Base-by-base conservation (phyloP, 1,284 basidiomycete genomes). In the Ceratobasidium sp. region DNA sequence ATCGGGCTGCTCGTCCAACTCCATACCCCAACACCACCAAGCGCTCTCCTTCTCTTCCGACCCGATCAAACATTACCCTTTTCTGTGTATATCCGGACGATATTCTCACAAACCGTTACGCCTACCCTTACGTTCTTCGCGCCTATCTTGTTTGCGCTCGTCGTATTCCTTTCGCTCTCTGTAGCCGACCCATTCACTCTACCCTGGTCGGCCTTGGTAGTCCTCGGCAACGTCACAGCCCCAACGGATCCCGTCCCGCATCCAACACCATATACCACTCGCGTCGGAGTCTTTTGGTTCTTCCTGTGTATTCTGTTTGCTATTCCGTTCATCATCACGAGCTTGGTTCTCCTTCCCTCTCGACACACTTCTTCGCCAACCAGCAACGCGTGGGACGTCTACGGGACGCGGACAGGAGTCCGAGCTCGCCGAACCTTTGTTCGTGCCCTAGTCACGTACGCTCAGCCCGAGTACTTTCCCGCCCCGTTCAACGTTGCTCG, bases 191-290 rank as follows among this genome's bases (percentile, higher is more conserved):
- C 60, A 15, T 52, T 64, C 43, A 32, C 49, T 20, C 25, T 31
- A 13, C 60, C 60, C 15, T 64, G 60, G 60, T 27, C 17, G 22
- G 49, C n/a, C 43, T 12, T 49, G 29, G 31, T 31, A 29, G 31
- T 12, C 29, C 17, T 12, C 42, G 15, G 12, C 10, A n/a, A 52
- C 38, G n/a, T 50, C 17, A 42, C 35, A 15, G 60, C 32, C 3
- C 60, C 60, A 6, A 52, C 60, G 7, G 60, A 64, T 31, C 60
- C 60, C 10, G 49, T 50, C 13, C 45, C 31, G 15, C 60, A 64
- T 27, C 60, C 60, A 10, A 64, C 60, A 42, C 60, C 60, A 52
- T 64, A 64, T 52, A 64, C 45, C 45, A 64, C 60, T 27, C 31
- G 60, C 10, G 52, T 64, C 6, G 52, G 34, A 2, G 42, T 64